Conservation (phyloP, 1,284 basidiomycete species). For the Trametes sp. region DNA sequence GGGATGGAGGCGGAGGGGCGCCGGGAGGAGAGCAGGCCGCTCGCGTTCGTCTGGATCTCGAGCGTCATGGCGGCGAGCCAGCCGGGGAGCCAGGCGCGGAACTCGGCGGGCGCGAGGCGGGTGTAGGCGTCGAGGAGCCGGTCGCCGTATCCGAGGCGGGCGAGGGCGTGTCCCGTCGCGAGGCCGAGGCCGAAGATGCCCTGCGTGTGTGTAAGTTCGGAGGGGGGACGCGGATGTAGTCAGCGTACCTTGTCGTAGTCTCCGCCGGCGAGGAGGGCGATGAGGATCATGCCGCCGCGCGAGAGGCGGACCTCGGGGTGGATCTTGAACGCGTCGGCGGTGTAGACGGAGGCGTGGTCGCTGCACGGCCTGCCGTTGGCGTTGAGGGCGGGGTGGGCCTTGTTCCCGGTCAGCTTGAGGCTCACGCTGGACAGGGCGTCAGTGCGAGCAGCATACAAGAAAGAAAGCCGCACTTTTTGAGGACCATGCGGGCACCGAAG, state of each 20-base stretch:
- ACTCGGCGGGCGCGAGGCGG: slow-evolving; percentile 30
- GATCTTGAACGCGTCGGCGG: slow-evolving; percentile 45
- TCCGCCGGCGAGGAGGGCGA: slow-evolving; percentile 70
- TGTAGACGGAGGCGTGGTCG: slow-evolving; percentile 54
- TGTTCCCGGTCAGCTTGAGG: slow-evolving; percentile 53
- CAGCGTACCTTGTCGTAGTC: no score
- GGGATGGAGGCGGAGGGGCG: slow-evolving; percentile 50
- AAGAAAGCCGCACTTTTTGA: slow-evolving; percentile 42
- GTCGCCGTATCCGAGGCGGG: slow-evolving; percentile 52
- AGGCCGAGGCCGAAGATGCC: slow-evolving; percentile 47
- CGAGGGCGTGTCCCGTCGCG: slow-evolving; percentile 46
- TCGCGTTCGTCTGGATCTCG: slow-evolving; percentile 57
- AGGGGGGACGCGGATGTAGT: no score
- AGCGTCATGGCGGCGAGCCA: slow-evolving; percentile 54
- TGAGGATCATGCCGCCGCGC: slow-evolving; percentile 64
- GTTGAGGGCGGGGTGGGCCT: slow-evolving; percentile 47
- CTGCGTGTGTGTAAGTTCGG: no score
- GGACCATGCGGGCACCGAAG: slow-evolving; percentile 46
- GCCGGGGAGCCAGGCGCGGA: slow-evolving; percentile 42
- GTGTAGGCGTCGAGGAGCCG: slow-evolving; percentile 51
- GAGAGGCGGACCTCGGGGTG: slow-evolving; percentile 50
- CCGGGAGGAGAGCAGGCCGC: slow-evolving; percentile 48
- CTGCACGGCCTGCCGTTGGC: slow-evolving; percentile 48
- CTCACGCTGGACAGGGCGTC: slow-evolving; percentile 49
- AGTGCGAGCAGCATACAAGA: background rate